Evolutionary conservation across 2,329 filamentous ascomycete species (phyloP), one percentile per base, ranked within the genome.

Genomic region (Sporothrix euskadiensis): DNA sequence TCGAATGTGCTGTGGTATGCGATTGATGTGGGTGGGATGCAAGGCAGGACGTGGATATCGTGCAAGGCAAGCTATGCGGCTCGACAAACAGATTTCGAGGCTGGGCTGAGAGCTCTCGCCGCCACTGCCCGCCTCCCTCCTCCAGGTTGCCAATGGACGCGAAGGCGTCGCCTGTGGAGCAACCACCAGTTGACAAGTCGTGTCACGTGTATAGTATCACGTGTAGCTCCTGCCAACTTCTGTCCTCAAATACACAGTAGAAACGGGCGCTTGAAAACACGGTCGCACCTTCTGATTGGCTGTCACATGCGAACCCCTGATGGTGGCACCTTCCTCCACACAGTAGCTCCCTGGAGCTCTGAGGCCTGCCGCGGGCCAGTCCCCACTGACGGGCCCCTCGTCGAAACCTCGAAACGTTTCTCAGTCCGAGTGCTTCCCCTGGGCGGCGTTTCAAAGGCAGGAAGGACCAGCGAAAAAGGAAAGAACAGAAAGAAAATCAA

Each of bases 121-220:
- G 66, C 47, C 47, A 41, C 65, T 69, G 65, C 65, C 22, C 41
- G 19, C 32, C 41, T 26, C 63, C 71, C 65, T 19, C 47, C 72
- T 71, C 73, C 52, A 73, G 73, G 73, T 73, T 71, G 73, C 69
- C 73, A 71, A 71, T 61, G 73, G 73, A 73, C 73, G 73, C 73
- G 73, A 73, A 71, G 61, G 35, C 66, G 54, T 14, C n/a, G n/a
- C 2, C 8, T 65, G 61, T 44, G 61, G 39, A 65, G 39, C 30
- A 35, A 19, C 30, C n/a, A 32, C 10, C 39, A 35, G 44, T 32
- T 47, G 61, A 52, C 65, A 52, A 52, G 19, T 3, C 16, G n/a
- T 3, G n/a, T 68, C 65, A 68, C 65, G 65, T 68, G 65, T 35
- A 9, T 2, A 3, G 1, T 22, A 10, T 54, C 49, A 47, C 10